Base-by-base conservation (phyloP, 2,329 filamentous ascomycete species). In the Alternaria burnsii region DNA sequence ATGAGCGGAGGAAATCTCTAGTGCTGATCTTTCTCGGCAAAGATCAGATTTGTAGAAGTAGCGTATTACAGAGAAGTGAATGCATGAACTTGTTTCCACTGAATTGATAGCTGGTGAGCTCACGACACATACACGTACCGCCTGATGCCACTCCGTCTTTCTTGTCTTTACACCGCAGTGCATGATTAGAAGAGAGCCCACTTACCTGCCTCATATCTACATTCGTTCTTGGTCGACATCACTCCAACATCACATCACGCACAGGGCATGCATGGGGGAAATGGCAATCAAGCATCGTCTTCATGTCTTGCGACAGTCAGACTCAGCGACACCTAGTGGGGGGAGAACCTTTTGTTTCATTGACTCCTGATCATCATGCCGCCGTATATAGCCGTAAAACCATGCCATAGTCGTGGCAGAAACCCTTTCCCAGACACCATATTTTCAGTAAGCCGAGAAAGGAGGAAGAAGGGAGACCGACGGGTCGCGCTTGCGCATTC, bases 241-340 rank as follows among this genome's bases (percentile, higher is more conserved):
- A 58, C 58, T 55, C 51, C 44, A 42, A 14, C 57, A 62, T 65
- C 63, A 65, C 66, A 42, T 56, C 36, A 30, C 52, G 55, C 20
- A 50, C 5, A 20, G 24, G 56, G 55, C 4, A 52, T 59, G 62
- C 65, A 67, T 56, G 52, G 58, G 66, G 70, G 63, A 71, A 71
- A 66, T 97, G 93, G 93, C 93, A 88, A 93, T 97, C 93, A 92
- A 97, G 92, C 92, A 78, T 95, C 88, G 87, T 92, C 89, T 26
- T 68, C 43, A 55, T 59, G 58, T 64, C 67, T 72, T 83, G 85
- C 83, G 61, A 71, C 67, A 67, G 61, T 65, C 65, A 54, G 89
- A 93, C 85, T 94, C 91, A 81, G 92, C 93, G 93, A 97, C 93
- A 97, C 93, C 93, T 93, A 86, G 84, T 80, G 67, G 73, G 75